Conservation (phyloP, 225 moss, liverwort and hornwort genomes). For the Straminergon stramineum region DNA sequence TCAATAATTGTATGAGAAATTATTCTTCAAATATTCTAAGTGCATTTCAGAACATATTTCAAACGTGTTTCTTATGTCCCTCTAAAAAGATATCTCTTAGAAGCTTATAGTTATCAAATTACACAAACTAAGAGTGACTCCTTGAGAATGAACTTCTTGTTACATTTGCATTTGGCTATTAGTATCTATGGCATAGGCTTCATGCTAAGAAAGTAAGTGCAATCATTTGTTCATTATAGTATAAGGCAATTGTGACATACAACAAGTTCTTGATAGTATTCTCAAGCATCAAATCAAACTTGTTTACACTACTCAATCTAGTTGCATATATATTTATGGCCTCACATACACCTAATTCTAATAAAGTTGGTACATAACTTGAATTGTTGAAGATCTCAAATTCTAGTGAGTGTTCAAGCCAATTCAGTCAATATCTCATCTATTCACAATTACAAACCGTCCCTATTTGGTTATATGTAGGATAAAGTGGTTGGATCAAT, state of each 20-base stretch:
- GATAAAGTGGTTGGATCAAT: not conserved
- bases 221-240: not conserved
- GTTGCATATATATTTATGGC: fast-evolving
- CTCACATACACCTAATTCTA: fast-evolving
- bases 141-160: not conserved
- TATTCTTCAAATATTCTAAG: not conserved
- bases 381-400: not conserved
- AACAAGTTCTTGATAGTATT: not conserved
- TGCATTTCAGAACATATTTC: not conserved
- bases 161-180: not conserved
- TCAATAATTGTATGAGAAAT: not conserved
- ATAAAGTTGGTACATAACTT: not conserved
- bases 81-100: not conserved
- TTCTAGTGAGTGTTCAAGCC: not conserved
- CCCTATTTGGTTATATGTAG: not conserved
- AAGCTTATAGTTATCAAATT: not conserved
- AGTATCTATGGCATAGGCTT: no score
- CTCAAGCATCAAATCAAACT: not conserved
- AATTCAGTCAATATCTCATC: not conserved
- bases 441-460: fast-evolving
- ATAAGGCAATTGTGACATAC: not conserved
- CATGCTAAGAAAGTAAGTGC: not conserved
- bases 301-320: not conserved
- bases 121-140: not conserved
- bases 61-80: not conserved